Evolutionary conservation across 169 alveolate genomes (phyloP).

Genomic region (Nephromyces sp.): DNA sequence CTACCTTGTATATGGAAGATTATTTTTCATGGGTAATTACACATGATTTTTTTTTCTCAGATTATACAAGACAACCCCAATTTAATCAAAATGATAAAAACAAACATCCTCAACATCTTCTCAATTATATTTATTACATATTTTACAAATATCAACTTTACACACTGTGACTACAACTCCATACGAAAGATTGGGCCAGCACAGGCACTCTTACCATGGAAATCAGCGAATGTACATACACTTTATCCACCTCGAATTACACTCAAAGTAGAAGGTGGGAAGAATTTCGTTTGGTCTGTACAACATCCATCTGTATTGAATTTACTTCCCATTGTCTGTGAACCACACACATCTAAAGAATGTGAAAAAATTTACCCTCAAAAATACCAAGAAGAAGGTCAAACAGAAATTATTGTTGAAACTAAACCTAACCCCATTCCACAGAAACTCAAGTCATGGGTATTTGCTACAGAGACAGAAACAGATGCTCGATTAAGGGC

Average conservation of each 20-base stretch:
- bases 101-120: too few species aligned
- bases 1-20: too few species aligned
- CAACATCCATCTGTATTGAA: not conserved
- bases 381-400: not conserved
- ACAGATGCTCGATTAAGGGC: not conserved
- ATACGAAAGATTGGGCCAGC: not conserved
- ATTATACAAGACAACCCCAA: too few species aligned
- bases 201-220: not conserved
- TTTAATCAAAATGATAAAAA: too few species aligned
- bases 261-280: not conserved
- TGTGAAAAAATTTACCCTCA: not conserved
- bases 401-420: not conserved
- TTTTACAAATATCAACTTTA: too few species aligned
- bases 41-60: too few species aligned
- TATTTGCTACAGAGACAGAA: not conserved
- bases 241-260: not conserved
- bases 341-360: not conserved
- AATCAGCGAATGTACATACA: not conserved
- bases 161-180: too few species aligned
- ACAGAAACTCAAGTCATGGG: not conserved
- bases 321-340: not conserved
- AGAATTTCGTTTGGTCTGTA: not conserved
- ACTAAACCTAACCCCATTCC: not conserved
- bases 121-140: too few species aligned
- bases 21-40: too few species aligned